Base-by-base conservation (phyloP, 306 rosid species). In the Lathyrus aphaca region DNA sequence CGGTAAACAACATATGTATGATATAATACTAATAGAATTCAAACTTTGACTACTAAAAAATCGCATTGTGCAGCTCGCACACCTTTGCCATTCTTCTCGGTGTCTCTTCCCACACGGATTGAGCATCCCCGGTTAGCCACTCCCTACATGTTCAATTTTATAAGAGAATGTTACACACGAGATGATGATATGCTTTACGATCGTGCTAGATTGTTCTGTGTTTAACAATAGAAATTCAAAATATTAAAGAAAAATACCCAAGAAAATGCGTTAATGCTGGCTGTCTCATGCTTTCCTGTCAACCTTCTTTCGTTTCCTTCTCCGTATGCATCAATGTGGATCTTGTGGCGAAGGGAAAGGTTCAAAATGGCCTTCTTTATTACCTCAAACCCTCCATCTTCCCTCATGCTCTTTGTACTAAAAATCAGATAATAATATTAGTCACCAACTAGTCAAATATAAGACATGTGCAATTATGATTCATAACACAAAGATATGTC, bases 71-170 rank as follows among this genome's bases (percentile, higher is more conserved):
- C 4, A 0, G 29, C 29, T 25, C 29, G 4, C 29, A 7, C 70
- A 91, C 99, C 99, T 91, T 95, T 95, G 70, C 96, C 97, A 43
- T 82, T 58, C 81, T 87, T 79, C 87, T 91, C 95, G 5, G 97
- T 95, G 68, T 87, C 96, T 39, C 97, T 89, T 35, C 99, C 99
- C 72, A 95, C 99, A 80, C 99, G 99, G 74, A 95, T 87, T 4
- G 99, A 95, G 86, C 95, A 87, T 65, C 99, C 96, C 39, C 99
- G 97, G 71, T 95, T 95, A 74, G 99, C 99, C 78, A 95, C 99
- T 65, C 99, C 99, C 97, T 95, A 86, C 72, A 68, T 42, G 50
- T 74, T 30, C 69, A 73, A 83, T 68, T 71, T n/a, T 19, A 40
- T 72, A n/a, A 67, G 74, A 8, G 74, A 8, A 59, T 72, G 49